Evolutionary conservation across 495 filamentous ascomycete species (phyloP), one percentile per base, ranked within the genome.

Genomic region (Hypoxylon rickii): DNA sequence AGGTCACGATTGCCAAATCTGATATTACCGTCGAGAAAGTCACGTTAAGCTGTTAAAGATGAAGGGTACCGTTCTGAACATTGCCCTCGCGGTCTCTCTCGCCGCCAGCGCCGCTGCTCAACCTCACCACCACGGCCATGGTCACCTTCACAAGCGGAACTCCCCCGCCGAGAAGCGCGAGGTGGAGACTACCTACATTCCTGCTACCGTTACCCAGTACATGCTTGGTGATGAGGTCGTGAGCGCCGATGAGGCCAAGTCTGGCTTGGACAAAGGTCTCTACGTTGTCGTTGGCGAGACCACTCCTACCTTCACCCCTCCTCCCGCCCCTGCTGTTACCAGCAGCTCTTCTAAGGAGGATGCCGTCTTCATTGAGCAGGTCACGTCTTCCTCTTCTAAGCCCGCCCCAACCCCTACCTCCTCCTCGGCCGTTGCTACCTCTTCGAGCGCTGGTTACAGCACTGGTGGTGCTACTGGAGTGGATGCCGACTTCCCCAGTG

Each of bases 401-500:
- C 42, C 49, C 4, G 32, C 63, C 46, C 31, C 46, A 8, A 51
- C 56, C 16, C 51, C 65, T 10, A 51, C 58, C 13, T 71, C 65
- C n/a, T 46, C 48, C 19, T 44, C 58, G 33, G 39, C 55, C 10
- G 61, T 50, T 7, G 32, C 66, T 7, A 53, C 65, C 2, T 54
- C 67, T 22, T 62, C 66, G 10, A 31, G 42, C 53, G 21, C 49
- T 40, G 31, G 37, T 21, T 34, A 45, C 49, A 42, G 46, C 31
- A 58, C 55, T 21, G 70, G 65, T 15, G 83, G 65, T 15, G 83
- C 77, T 49, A 78, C 66, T 0, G 87, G 86, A 20, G 51, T 93
- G 33, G 79, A 87, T 63, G 68, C 73, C 5, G 76, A 85, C 3
- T 97, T 97, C 81, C 90, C 89, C 8, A 83, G 86, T 73, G 90